Conservation (phyloP, 2,329 filamentous ascomycete genomes). For the Ceratocystis albifundus region DNA sequence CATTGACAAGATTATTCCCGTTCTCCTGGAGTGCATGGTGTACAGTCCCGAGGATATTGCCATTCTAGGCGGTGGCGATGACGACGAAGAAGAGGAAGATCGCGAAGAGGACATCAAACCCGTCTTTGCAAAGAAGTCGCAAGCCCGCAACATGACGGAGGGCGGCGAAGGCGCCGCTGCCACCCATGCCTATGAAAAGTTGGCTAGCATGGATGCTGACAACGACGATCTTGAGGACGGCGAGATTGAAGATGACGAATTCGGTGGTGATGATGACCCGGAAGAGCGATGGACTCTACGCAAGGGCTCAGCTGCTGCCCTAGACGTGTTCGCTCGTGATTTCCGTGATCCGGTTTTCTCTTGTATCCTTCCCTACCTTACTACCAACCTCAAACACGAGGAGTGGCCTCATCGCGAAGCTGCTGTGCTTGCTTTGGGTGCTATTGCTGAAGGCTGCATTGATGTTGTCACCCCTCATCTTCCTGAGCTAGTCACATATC, state of each 20-base stretch:
- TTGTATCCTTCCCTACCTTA: slow-evolving; percentile 83
- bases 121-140: slow-evolving; percentile 65
- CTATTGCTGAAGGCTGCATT: slow-evolving; percentile 91
- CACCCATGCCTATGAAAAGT: slow-evolving; percentile 38
- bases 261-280: slow-evolving; percentile 67
- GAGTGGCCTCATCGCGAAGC: slow-evolving; percentile 92
- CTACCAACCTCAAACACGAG: slow-evolving; percentile 71
- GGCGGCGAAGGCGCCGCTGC: slow-evolving; percentile 34
- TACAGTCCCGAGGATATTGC: slow-evolving; percentile 91
- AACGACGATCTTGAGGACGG: slow-evolving; percentile 77
- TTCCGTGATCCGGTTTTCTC: slow-evolving; percentile 83
- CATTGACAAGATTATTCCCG: slow-evolving; percentile 74
- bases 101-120: slow-evolving; percentile 84
- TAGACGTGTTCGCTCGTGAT: slow-evolving; percentile 86
- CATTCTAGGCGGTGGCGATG: slow-evolving; percentile 67
- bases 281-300: slow-evolving; percentile 91
- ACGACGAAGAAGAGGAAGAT: slow-evolving; percentile 87
- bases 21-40: slow-evolving; percentile 87
- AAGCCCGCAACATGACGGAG: slow-evolving; percentile 41
- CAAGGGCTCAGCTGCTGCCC: slow-evolving; percentile 90
- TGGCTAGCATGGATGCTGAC: slow-evolving; percentile 43
- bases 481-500: slow-evolving; percentile 77
- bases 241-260: slow-evolving; percentile 63
- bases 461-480: slow-evolving; percentile 80
- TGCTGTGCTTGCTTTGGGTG: slow-evolving; percentile 84